These are phyloP conservation scores for Alternaria sp. DNA, from an alignment of 2,329 filamentous ascomycete species.

Conservation along the genomic window DNA sequence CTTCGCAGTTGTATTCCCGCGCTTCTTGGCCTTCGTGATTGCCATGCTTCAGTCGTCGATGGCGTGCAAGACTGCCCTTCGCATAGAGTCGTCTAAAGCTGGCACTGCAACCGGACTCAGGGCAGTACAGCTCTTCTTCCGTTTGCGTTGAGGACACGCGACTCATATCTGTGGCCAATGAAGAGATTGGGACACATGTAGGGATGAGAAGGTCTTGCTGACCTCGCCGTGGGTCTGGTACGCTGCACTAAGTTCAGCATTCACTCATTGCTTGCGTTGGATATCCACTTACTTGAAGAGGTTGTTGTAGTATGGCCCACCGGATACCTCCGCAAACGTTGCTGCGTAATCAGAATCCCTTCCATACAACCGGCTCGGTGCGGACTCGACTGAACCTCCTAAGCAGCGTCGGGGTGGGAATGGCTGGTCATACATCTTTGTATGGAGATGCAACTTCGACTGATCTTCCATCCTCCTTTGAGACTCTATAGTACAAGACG, in stretches of 20 bases:
- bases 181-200: background rate
- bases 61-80: conserved; percentile 9
- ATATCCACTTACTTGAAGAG: background rate
- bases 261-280: background rate
- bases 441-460: background rate
- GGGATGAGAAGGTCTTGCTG: background rate
- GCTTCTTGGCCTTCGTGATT: background rate
- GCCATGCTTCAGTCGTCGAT: conserved; percentile 14
- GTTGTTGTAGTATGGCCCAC: too few relatives aligned
- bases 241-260: background rate
- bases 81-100: conserved; percentile 5
- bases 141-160: background rate
- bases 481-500: too few relatives aligned
- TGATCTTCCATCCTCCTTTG: background rate
- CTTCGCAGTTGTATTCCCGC: conserved; percentile 5
- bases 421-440: background rate
- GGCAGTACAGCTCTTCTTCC: background rate
- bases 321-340: too few relatives aligned
- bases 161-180: background rate
- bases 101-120: background rate
- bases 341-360: too few relatives aligned
- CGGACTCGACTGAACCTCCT: background rate
- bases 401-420: background rate
- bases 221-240: background rate
- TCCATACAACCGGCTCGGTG: background rate